Conservation (phyloP, 2,329 filamentous ascomycete species). For the Macroventuria anomochaeta region DNA sequence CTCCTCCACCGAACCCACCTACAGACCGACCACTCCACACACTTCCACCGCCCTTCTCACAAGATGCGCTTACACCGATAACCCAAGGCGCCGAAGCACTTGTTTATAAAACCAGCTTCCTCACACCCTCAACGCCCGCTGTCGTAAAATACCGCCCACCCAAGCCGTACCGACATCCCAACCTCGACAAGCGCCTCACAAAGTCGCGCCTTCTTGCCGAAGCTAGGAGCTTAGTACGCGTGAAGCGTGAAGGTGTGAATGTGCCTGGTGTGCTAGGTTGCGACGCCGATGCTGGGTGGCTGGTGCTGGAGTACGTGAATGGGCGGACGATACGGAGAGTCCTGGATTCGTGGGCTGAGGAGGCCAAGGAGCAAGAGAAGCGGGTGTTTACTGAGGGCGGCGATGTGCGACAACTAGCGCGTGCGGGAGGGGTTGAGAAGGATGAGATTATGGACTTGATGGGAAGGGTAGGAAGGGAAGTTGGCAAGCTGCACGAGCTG, state of each 20-base stretch:
- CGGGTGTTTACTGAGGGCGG: slow-evolving; percentile 4
- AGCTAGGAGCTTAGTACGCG: slow-evolving; percentile 81
- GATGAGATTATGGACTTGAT: slow-evolving; percentile 62
- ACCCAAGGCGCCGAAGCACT: slow-evolving; percentile 96
- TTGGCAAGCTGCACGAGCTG: slow-evolving; percentile 79
- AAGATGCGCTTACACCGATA: slow-evolving; percentile 71
- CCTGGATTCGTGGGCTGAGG: slow-evolving; percentile 70
- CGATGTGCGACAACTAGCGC: slow-evolving; percentile 3
- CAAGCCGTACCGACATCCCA: slow-evolving; percentile 91
- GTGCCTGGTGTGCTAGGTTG: slow-evolving; percentile 82
- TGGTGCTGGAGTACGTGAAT: slow-evolving; percentile 58
- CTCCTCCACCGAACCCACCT: slow-evolving; percentile 25
- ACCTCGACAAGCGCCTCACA: slow-evolving; percentile 85
- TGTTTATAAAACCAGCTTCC: slow-evolving; percentile 85
- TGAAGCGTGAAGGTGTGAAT: slow-evolving; percentile 76
- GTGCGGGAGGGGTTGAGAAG: slow-evolving; percentile 25
- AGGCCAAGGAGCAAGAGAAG: slow-evolving; percentile 24
- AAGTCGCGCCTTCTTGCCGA: slow-evolving; percentile 87
- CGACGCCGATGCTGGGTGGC: slow-evolving; percentile 67
- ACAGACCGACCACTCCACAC: slow-evolving; percentile 36
- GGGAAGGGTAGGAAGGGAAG: slow-evolving; percentile 70
- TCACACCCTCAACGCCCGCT: slow-evolving; percentile 69
- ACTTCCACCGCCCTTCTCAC: slow-evolving; percentile 47
- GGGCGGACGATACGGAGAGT: slow-evolving; percentile 73
- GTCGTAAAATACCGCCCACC: slow-evolving; percentile 90